These are phyloP conservation scores for Umbilicaria muhlenbergii DNA, from an alignment of 495 filamentous ascomycete genomes.

Conservation along the genomic window DNA sequence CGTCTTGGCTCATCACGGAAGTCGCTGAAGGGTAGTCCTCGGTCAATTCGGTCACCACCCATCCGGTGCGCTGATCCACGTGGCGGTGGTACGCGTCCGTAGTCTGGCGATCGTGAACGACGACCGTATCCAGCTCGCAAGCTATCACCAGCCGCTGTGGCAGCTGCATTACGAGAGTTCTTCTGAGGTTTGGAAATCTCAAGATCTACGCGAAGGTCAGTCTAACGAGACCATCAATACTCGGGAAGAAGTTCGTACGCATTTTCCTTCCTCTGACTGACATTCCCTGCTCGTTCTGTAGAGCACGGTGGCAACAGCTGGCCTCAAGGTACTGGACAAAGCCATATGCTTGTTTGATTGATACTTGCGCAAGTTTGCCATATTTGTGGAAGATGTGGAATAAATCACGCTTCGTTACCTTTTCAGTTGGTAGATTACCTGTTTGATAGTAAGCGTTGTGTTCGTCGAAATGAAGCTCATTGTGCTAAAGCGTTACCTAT, in stretches of 20 bases:
- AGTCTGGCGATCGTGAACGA: constrained; percentile 61
- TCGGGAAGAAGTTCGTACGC: constrained; percentile 44
- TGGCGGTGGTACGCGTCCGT: constrained; percentile 31
- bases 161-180: constrained; percentile 44
- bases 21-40: constrained; percentile 27
- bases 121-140: constrained; percentile 23
- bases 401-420: constrained; percentile 84
- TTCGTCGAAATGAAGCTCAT: not conserved
- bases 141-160: constrained; percentile 22
- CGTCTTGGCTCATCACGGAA: constrained; percentile 35
- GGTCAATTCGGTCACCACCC: constrained; percentile 29
- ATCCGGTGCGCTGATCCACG: constrained; percentile 20
- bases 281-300: constrained; percentile 62
- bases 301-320: constrained; percentile 52
- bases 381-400: constrained; percentile 79
- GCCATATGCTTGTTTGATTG: constrained; percentile 91
- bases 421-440: constrained; percentile 90
- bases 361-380: constrained; percentile 84
- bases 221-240: not conserved
- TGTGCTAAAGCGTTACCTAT: constrained; percentile 50
- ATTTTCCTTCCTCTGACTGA: constrained; percentile 74
- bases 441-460: not conserved
- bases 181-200: constrained; percentile 85
- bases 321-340: constrained; percentile 87
- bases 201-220: constrained; percentile 44